phyloP scores from a whole-genome alignment of 1,139 yeast species.

The Yueomyces sp. region DNA sequence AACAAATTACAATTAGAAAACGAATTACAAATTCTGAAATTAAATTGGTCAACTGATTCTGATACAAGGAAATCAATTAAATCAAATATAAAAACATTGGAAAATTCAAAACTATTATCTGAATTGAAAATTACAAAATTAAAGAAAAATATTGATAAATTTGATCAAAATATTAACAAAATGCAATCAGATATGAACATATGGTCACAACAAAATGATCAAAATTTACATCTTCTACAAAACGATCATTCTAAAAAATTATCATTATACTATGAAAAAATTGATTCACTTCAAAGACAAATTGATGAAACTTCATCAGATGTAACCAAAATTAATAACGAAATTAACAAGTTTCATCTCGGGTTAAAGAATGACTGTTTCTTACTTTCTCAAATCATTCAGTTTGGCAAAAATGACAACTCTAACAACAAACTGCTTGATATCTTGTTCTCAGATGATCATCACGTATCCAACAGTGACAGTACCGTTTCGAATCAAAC shows the following conservation, averaged over 20 bases:
- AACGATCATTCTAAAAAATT: neutral
- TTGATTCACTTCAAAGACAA: too few species aligned
- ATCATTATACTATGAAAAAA: too few species aligned
- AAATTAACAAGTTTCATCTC: too few species aligned
- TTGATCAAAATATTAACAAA: conserved; percentile 11
- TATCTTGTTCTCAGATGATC: too few species aligned
- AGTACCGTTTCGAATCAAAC: too few species aligned
- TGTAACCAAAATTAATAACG: too few species aligned
- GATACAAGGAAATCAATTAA: conserved; percentile 20
- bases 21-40: conserved; percentile 20
- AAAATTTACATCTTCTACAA: neutral
- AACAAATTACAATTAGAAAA: conserved; percentile 15
- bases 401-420: too few species aligned
- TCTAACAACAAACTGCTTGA: too few species aligned
- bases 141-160: conserved; percentile 15
- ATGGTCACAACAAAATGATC: conserved; percentile 8
- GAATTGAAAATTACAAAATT: conserved; percentile 20
- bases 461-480: too few species aligned
- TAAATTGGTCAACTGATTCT: conserved; percentile 23
- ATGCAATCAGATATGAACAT: conserved; percentile 19
- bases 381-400: too few species aligned
- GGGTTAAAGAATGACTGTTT: too few species aligned
- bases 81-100: conserved; percentile 22
- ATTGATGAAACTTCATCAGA: too few species aligned
- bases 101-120: conserved; percentile 20